Evolutionary conservation across 139 green algal species (phyloP).

Genomic region (Coelastrella sp.): DNA sequence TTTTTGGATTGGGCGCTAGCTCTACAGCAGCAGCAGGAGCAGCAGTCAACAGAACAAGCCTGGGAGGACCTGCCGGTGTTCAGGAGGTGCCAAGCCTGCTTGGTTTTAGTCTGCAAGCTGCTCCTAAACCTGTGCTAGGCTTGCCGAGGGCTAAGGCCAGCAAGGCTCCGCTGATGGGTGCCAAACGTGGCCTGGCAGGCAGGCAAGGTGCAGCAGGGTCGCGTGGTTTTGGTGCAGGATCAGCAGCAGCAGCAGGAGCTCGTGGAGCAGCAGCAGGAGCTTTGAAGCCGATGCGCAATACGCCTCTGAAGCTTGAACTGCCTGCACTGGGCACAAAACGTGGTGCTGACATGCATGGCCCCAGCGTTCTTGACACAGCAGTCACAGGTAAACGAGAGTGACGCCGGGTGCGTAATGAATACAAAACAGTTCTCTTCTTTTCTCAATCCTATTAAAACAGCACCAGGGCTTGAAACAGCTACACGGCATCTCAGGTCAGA

Average conservation of each 20-base stretch:
- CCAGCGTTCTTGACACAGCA: not conserved
- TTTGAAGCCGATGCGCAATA: conserved; percentile 25
- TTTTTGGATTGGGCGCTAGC: not conserved
- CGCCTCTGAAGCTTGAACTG: not conserved
- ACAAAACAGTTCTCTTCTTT: too few species aligned
- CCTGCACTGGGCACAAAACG: not conserved
- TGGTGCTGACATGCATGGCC: conserved; percentile 6
- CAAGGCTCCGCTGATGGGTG: conserved; percentile 24
- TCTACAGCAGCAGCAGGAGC: not conserved
- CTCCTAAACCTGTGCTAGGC: not conserved
- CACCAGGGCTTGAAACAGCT: too few species aligned
- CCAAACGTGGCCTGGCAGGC: conserved; percentile 1
- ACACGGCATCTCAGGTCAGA: too few species aligned
- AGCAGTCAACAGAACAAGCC: not conserved
- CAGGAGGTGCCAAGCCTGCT: not conserved
- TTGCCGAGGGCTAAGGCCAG: not conserved
- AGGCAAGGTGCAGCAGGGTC: not conserved
- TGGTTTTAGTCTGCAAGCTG: too few species aligned
- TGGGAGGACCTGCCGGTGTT: not conserved
- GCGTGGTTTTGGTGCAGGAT: not conserved
- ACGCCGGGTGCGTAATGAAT: too few species aligned
- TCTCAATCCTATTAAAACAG: too few species aligned
- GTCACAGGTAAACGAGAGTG: not conserved
- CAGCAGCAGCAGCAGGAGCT: not conserved
- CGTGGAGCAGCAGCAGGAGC: not conserved